A percentile compares a stretch with the other conserved stretches of the same genome.
phyloP scores from a whole-genome alignment of 1,284 basidiomycete species.

The Flammula alnicola region DNA sequence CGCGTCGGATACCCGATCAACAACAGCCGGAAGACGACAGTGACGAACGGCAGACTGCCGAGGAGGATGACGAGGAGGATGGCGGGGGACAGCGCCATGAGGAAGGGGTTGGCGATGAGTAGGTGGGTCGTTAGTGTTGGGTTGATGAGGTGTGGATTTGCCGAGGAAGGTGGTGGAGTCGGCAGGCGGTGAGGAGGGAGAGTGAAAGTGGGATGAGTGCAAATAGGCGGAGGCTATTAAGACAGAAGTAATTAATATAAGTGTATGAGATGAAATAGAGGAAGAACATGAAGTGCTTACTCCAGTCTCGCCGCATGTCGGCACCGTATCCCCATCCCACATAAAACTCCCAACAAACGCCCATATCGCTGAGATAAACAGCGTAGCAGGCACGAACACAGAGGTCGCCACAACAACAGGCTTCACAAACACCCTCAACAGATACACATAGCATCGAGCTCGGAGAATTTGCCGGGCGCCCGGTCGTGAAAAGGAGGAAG shows the following conservation, averaged over 20 bases:
- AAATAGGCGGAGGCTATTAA: slow-evolving; percentile 64
- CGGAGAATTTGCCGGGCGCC: slow-evolving; percentile 43
- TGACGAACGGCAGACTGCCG: too few species aligned
- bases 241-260: slow-evolving; percentile 9
- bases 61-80: too few species aligned
- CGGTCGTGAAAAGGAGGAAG: slow-evolving; percentile 60
- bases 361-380: slow-evolving; percentile 85
- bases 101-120: slow-evolving; percentile 78
- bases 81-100: too few species aligned
- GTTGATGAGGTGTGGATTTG: slow-evolving; percentile 73
- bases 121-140: slow-evolving; percentile 83
- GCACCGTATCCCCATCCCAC: slow-evolving; percentile 70
- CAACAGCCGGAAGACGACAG: slow-evolving; percentile 82
- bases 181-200: slow-evolving; percentile 72
- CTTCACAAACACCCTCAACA: slow-evolving; percentile 79
- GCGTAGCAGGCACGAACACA: slow-evolving; percentile 78
- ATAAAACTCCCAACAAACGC: slow-evolving; percentile 91
- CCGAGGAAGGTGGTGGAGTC: slow-evolving; percentile 70
- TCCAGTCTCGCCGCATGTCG: slow-evolving; percentile 83
- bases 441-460: slow-evolving; percentile 63
- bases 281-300: slow-evolving; percentile 43
- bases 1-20: slow-evolving; percentile 75
- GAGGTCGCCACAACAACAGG: slow-evolving; percentile 84
- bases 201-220: slow-evolving; percentile 76
- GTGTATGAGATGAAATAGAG: too few species aligned